These are phyloP conservation scores for Epichloe coenophiala DNA, from an alignment of 2,329 filamentous ascomycete species.

Conservation along the genomic window DNA sequence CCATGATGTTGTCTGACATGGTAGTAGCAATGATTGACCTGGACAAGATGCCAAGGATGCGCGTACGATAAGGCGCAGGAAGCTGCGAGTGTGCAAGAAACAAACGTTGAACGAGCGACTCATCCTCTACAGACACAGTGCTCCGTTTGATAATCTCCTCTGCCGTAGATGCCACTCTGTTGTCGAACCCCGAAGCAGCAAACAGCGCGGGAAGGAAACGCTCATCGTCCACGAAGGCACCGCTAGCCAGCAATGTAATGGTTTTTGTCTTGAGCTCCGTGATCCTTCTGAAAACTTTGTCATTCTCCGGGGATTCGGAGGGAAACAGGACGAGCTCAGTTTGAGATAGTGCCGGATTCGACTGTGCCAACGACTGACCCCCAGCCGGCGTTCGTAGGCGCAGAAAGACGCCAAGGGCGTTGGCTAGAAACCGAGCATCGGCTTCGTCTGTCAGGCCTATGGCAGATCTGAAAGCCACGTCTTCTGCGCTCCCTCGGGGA, in stretches of 20 bases:
- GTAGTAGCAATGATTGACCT: constrained; percentile 64
- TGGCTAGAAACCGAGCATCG: constrained; percentile 62
- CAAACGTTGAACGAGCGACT: constrained; percentile 46
- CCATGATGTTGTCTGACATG: constrained; percentile 53
- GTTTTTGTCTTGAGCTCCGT: constrained; percentile 41
- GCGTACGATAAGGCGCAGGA: constrained; percentile 60
- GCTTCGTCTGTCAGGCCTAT: constrained; percentile 52
- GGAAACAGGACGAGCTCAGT: constrained; percentile 18
- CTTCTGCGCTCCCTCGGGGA: constrained; percentile 64
- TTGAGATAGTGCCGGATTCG: constrained; percentile 21
- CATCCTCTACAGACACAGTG: constrained; percentile 59
- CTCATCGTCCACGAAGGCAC: constrained; percentile 71
- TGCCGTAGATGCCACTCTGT: constrained; percentile 66
- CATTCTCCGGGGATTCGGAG: constrained; percentile 40
- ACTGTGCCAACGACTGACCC: constrained; percentile 16
- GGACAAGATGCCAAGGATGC: constrained; percentile 60
- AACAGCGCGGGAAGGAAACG: constrained; percentile 74
- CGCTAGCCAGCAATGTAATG: constrained; percentile 64
- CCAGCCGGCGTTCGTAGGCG: constrained; percentile 20
- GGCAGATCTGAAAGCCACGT: constrained; percentile 49
- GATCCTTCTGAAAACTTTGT: constrained; percentile 33
- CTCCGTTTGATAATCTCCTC: constrained; percentile 81
- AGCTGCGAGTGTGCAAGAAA: constrained; percentile 63
- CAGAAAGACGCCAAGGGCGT: constrained; percentile 65
- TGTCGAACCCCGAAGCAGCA: constrained; percentile 72